Evolutionary conservation across 441 rosid genomes (phyloP).

Genomic region (Arabidopsis lyrata): DNA sequence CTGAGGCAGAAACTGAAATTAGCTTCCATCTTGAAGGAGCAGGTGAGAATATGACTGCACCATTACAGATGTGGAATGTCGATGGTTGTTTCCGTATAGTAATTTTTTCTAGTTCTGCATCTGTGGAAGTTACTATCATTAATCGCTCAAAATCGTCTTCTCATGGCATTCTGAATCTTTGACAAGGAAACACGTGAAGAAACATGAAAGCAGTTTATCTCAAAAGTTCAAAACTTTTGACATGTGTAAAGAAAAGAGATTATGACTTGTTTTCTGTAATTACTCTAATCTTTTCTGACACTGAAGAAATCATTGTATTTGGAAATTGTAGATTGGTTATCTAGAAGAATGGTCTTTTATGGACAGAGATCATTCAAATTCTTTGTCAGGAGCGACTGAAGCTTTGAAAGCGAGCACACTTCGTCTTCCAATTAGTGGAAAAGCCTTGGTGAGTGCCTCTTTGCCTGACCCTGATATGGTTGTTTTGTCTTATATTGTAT

Average conservation of each 20-base stretch:
- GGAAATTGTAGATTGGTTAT: constrained; percentile 50
- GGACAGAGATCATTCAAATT: constrained; percentile 59
- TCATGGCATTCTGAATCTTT: constrained; percentile 10
- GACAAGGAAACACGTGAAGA: constrained; percentile 8
- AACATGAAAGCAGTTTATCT: constrained; percentile 7
- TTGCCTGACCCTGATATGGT: constrained; percentile 25
- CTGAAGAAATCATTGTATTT: constrained; percentile 27
- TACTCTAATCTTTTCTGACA: constrained; percentile 7
- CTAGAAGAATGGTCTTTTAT: constrained; percentile 65
- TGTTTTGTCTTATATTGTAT: constrained; percentile 24
- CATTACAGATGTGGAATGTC: constrained; percentile 15
- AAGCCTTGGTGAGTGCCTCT: constrained; percentile 51
- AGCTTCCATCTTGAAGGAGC: constrained; percentile 67
- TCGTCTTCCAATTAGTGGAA: constrained; percentile 68
- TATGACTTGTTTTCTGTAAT: not conserved
- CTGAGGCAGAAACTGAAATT: constrained; percentile 67
- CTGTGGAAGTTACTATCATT: constrained; percentile 2
- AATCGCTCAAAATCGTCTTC: not conserved
- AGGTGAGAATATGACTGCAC: constrained; percentile 52
- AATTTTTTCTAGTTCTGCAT: not conserved
- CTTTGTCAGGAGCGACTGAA: constrained; percentile 64
- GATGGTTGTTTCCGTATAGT: not conserved
- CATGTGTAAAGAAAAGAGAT: constrained; percentile 8
- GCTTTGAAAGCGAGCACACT: constrained; percentile 74
- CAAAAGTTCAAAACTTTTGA: not conserved